phyloP scores from a whole-genome alignment of 2,329 filamentous ascomycete species.

The Cytospora mali region DNA sequence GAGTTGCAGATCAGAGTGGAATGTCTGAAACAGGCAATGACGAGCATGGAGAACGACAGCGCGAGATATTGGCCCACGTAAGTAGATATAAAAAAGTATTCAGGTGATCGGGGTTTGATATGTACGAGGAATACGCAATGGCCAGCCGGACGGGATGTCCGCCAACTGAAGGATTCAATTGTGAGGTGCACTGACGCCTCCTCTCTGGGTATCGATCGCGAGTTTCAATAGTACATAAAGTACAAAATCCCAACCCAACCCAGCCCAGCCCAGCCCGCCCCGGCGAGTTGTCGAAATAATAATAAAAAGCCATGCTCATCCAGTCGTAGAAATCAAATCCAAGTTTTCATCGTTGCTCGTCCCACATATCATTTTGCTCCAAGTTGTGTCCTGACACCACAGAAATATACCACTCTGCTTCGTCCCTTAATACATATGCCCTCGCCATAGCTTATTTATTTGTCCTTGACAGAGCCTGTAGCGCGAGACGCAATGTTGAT shows the following conservation, averaged over 20 bases:
- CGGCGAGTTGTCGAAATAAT: neutral
- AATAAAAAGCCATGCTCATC: neutral
- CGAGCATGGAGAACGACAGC: too few relatives aligned
- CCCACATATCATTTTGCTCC: neutral
- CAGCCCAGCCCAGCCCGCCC: neutral
- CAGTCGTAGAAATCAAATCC: neutral
- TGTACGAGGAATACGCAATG: too few relatives aligned
- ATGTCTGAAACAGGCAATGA: too few relatives aligned
- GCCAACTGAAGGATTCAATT: neutral
- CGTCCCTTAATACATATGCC: neutral
- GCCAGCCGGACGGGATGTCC: neutral
- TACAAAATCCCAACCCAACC: neutral
- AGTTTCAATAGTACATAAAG: neutral
- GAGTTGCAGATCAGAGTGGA: too few relatives aligned
- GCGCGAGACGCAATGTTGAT: slow-evolving; percentile 43
- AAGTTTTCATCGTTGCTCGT: neutral
- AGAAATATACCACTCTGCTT: neutral
- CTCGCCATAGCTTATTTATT: slow-evolving; percentile 40
- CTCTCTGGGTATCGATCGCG: neutral
- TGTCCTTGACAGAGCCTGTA: slow-evolving; percentile 41
- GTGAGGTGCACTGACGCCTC: neutral
- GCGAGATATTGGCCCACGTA: too few relatives aligned
- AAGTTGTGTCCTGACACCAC: neutral
- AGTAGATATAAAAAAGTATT: too few relatives aligned
- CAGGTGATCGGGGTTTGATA: too few relatives aligned